phyloP scores from a whole-genome alignment of 352 stramenopile genomes.

The Peronosclerospora sorghi region DNA sequence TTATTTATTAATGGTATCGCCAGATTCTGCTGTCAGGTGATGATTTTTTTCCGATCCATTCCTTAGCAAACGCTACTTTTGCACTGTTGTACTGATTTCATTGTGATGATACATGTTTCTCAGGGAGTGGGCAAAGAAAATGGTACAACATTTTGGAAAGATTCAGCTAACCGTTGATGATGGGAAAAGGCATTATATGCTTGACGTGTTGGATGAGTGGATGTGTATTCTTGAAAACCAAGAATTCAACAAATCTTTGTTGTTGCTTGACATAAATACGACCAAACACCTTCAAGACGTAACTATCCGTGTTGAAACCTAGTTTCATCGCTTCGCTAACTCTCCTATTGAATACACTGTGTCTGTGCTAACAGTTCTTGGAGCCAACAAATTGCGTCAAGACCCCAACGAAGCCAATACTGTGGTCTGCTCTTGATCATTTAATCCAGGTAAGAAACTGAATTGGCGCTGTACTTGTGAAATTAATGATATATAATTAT shows the following conservation, averaged over 20 bases:
- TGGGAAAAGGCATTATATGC: constrained; percentile 33
- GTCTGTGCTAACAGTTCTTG: constrained; percentile 42
- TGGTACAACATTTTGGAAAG: constrained; percentile 43
- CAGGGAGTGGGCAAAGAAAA: constrained; percentile 52
- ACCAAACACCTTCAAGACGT: constrained; percentile 64
- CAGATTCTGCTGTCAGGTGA: constrained; percentile 67
- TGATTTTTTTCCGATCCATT: background rate
- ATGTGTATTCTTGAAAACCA: constrained; percentile 78
- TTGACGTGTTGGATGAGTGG: constrained; percentile 77
- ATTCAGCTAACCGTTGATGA: constrained; percentile 47
- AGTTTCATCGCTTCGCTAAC: background rate
- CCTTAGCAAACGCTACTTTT: background rate
- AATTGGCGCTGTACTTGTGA: background rate
- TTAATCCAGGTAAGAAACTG: constrained; percentile 57
- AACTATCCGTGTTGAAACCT: background rate
- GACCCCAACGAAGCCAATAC: constrained; percentile 58
- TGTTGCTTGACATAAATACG: constrained; percentile 56
- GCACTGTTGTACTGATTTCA: background rate
- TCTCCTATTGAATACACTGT: background rate
- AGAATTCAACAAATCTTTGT: constrained; percentile 58
- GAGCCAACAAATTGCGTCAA: constrained; percentile 64
- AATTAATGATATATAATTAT: background rate
- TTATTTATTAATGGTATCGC: constrained; percentile 66
- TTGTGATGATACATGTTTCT: background rate
- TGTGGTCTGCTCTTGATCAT: constrained; percentile 75